Percentiles rank a stretch among this genome's conserved stretches.
Conservation (phyloP, 129 eudicot species). For the carrot (Daucus carota) region DNA sequence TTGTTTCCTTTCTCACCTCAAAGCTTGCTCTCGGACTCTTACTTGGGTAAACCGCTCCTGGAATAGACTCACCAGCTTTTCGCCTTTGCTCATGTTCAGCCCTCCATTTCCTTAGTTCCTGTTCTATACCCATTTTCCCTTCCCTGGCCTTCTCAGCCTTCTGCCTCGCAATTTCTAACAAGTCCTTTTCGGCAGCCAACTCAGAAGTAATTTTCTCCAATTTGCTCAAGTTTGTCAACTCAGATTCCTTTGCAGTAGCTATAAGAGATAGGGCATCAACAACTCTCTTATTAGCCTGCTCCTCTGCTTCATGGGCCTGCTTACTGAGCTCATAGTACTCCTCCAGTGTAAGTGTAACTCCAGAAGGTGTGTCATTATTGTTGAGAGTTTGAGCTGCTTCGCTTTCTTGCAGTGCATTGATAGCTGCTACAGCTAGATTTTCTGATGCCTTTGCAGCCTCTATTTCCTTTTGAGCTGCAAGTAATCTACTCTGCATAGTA, state of each 20-base stretch:
- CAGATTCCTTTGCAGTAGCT: constrained; percentile 65
- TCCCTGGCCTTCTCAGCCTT: constrained; percentile 77
- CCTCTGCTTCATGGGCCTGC: constrained; percentile 86
- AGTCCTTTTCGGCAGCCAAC: constrained; percentile 41
- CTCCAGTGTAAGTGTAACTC: constrained; percentile 68
- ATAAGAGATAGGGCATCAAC: constrained; percentile 60
- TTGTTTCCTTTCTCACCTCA: constrained; percentile 32
- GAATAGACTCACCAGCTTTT: constrained; percentile 41
- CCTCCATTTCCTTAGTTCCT: constrained; percentile 85
- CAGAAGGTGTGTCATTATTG: constrained; percentile 34
- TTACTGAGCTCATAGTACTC: constrained; percentile 83
- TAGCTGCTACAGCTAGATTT: constrained; percentile 69
- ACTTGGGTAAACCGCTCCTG: constrained; percentile 7
- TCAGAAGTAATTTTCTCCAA: constrained; percentile 59
- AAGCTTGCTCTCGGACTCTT: constrained; percentile 46
- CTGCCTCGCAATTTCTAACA: constrained; percentile 41
- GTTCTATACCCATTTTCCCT: constrained; percentile 72
- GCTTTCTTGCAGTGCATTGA: constrained; percentile 63
- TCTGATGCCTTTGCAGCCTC: constrained; percentile 92
- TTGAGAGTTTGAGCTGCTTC: constrained; percentile 39
- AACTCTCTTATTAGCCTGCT: constrained; percentile 60
- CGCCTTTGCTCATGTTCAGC: constrained; percentile 69
- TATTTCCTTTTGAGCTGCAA: constrained; percentile 80
- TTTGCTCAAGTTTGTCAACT: constrained; percentile 42
- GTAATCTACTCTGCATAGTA: constrained; percentile 60